Base-by-base conservation (phyloP, 2,329 filamentous ascomycete species). In the Pseudogymnoascus sp. region DNA sequence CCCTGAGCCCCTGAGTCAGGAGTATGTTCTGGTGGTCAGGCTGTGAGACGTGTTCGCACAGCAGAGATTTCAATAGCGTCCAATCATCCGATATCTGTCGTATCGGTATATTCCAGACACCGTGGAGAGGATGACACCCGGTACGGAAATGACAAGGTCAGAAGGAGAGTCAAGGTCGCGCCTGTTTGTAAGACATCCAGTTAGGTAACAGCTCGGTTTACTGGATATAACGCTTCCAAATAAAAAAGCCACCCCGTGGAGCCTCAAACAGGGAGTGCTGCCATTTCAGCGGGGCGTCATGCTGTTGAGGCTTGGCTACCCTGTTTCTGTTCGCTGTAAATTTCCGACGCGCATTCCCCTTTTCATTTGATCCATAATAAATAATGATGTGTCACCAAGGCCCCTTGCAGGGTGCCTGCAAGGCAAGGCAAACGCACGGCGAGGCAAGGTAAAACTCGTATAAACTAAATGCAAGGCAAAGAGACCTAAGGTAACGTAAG, bases 21-120 rank as follows among this genome's bases (percentile, higher is more conserved):
- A 50, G 15, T 26, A 50, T 50, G 44, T 31, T 50, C 26, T 50
- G 26, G n/a, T 50, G 26, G 44, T 50, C 44, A 31, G n/a, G 8
- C 44, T 50, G 26, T 50, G 44, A 5, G 10, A 50, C 44, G 6
- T 31, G 44, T 50, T 50, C 26, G 26, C 44, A 8, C 7, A 15
- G 1, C 3, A 15, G 6, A 15, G 44, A 15, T 50, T 50, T 17
- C 44, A 50, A 31, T 50, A 31, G 44, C 44, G 44, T 31, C 26
- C 26, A 33, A 50, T 9, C 44, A 31, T 50, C 44, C 26, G 44
- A 50, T 50, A n/a, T 50, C n/a, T 50, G 44, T 6, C 44, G 26
- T 50, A 50, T 50, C 44, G 44, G 31, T 50, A 50, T 50, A 31
- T 50, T 31, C 44, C 44, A 50, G 26, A 50, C 44, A 50, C 26